Base-by-base conservation (phyloP, 495 filamentous ascomycete genomes). In the Hyaloscypha hepaticicola region DNA sequence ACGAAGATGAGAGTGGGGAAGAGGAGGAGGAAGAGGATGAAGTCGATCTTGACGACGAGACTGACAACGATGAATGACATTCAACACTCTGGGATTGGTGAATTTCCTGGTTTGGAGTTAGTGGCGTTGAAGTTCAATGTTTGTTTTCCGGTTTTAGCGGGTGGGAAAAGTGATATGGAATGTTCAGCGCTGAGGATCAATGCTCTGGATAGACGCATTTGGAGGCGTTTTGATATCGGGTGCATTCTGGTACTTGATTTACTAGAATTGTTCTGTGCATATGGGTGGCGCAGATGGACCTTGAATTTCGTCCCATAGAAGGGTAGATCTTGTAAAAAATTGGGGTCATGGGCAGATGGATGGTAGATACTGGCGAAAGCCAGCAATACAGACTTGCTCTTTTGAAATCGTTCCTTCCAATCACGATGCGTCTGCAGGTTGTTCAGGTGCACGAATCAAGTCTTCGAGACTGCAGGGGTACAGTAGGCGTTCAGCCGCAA, bases 1-100 rank as follows among this genome's bases (percentile, higher is more conserved):
- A 82, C 3, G 81, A 86, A 12, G 80, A 79, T 3, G 83, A 85
- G 6, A 85, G 83, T 8, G 77, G 78, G 0, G 76, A 78, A 21
- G 77, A 77, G 0, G 81, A 83, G 0, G 76, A 78, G 27, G 77
- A 77, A 0, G 81, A 83, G 22, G 78, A 79, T 62, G 80, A 78
- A 12, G 80, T 77, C 4, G 79, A 77, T 11, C 82, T 79, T 25
- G 80, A 81, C 14, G 77, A 74, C 22, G 77, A 69, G 38, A 74
- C 60, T 33, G 53, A 74, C 6, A 70, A 73, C 34, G 69, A 71
- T 59, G 67, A 69, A 62, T 62, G 56, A 69, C 45, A 31, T 57
- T 25, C 50, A 26, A 21, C 38, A 45, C 19, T 16, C 38, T 19
- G 38, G 7, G 38, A 19, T 45, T 45, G 19, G 38, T 16, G 38